These are phyloP conservation scores for Chlorella sp. DNA, from an alignment of 139 green algal genomes.

Conservation along the genomic window DNA sequence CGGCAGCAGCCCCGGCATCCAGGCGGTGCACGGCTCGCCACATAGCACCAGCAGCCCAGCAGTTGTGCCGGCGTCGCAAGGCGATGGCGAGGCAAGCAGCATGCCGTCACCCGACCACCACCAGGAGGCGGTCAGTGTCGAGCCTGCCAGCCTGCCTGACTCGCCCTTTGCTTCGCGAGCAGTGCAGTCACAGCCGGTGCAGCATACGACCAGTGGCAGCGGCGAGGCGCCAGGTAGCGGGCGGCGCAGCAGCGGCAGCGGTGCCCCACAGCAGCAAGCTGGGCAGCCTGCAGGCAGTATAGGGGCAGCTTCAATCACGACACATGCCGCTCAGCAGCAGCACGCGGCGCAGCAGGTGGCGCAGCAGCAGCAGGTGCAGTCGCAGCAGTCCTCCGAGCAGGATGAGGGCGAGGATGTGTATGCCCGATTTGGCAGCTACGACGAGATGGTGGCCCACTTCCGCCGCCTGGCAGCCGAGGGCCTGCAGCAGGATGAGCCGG, in stretches of 20 bases:
- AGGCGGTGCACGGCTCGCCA: constrained; percentile 4
- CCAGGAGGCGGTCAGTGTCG: background rate
- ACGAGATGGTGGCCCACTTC: constrained; percentile 22
- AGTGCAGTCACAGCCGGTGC: background rate
- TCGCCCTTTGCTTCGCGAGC: background rate
- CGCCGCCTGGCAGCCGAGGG: background rate
- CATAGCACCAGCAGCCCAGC: no score
- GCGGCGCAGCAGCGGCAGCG: background rate
- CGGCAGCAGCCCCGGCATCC: constrained; percentile 29
- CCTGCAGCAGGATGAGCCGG: background rate
- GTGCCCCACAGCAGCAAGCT: background rate
- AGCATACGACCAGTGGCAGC: background rate
- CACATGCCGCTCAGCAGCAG: background rate
- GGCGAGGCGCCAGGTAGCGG: background rate
- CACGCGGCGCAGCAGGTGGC: background rate
- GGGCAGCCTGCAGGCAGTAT: background rate
- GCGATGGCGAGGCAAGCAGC: background rate
- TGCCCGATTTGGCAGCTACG: constrained; percentile 15
- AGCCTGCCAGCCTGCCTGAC: background rate
- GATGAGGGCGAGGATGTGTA: constrained; percentile 25
- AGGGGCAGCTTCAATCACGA: background rate
- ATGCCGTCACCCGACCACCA: background rate
- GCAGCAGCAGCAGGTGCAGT: background rate
- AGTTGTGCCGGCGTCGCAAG: no score
- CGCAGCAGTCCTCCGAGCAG: background rate